Evolutionary conservation across 2,329 filamentous ascomycete genomes (phyloP).

Genomic region (Aureobasidium sp.): DNA sequence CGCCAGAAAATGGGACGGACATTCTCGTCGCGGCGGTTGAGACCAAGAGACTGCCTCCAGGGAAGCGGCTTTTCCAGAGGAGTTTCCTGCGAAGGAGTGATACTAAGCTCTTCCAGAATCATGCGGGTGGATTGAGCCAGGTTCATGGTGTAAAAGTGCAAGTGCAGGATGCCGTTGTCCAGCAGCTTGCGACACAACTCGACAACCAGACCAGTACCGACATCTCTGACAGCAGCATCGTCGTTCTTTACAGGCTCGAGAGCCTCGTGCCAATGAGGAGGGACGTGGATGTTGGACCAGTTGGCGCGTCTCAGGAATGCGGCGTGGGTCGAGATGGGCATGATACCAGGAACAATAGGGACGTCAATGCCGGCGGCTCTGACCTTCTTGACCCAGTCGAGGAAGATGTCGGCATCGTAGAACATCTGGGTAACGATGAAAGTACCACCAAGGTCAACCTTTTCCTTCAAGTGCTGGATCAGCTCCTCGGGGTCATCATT

Average conservation of each 20-base stretch:
- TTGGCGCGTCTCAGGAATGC: constrained; percentile 83
- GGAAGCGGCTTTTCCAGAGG: constrained; percentile 84
- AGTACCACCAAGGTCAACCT: constrained; percentile 84
- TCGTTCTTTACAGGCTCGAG: constrained; percentile 95
- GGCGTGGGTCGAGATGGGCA: constrained; percentile 91
- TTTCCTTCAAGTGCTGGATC: constrained; percentile 90
- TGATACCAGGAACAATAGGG: constrained; percentile 78
- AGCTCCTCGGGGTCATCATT: constrained; percentile 77
- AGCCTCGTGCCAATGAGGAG: constrained; percentile 67
- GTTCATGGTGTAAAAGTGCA: constrained; percentile 99
- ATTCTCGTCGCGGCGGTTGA: constrained; percentile 84
- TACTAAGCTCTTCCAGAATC: constrained; percentile 80
- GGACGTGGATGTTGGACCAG: constrained; percentile 82
- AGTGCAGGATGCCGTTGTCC: constrained; percentile 66
- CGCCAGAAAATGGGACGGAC: constrained; percentile 98
- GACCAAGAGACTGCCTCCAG: constrained; percentile 88
- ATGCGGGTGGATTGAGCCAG: constrained; percentile 87
- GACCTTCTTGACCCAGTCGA: constrained; percentile 81
- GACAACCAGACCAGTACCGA: constrained; percentile 78
- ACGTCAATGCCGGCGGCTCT: constrained; percentile 75
- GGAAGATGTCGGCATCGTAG: constrained; percentile 93
- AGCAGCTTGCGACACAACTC: constrained; percentile 85
- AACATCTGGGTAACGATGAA: constrained; percentile 99
- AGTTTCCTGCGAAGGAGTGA: constrained; percentile 67
- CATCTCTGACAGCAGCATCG: constrained; percentile 80